phyloP scores from a whole-genome alignment of 495 filamentous ascomycete genomes.

The Neurospora sp. region DNA sequence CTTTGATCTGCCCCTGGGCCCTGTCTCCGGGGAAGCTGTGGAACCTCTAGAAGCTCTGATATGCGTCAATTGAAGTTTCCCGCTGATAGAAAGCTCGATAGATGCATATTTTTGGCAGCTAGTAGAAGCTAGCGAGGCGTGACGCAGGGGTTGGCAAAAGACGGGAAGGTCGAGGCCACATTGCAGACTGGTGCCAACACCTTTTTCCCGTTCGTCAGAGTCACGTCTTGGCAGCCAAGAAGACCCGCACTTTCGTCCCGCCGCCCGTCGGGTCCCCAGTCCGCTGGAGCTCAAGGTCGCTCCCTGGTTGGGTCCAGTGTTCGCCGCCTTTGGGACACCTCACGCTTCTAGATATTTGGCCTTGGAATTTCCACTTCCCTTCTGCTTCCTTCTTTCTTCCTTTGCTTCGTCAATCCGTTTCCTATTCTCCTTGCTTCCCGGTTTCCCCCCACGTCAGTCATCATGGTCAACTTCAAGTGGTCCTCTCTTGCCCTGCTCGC shows the following conservation, averaged over 20 bases:
- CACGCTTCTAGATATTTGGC: neutral
- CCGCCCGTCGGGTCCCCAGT: neutral
- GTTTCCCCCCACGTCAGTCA: slow-evolving; percentile 22
- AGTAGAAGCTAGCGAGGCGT: neutral
- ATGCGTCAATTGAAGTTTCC: neutral
- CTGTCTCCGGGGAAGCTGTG: neutral
- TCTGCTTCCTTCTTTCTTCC: neutral
- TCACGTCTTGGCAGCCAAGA: neutral
- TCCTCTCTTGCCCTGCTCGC: slow-evolving; percentile 61
- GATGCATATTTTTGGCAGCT: neutral
- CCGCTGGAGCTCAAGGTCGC: slow-evolving; percentile 1
- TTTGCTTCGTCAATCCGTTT: slow-evolving; percentile 6
- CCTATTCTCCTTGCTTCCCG: slow-evolving; percentile 11
- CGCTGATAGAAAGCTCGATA: neutral
- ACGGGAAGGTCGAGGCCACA: slow-evolving; percentile 8
- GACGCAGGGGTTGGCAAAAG: neutral
- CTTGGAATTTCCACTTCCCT: neutral
- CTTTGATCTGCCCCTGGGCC: neutral
- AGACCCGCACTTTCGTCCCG: neutral
- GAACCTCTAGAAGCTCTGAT: neutral
- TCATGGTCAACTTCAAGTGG: slow-evolving; percentile 65
- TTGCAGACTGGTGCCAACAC: slow-evolving; percentile 8
- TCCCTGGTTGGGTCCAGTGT: slow-evolving; percentile 5
- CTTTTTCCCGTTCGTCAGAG: neutral
- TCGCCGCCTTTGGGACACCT: neutral